A percentile compares a stretch with the other conserved stretches of the same genome.
Conservation (phyloP, 495 filamentous ascomycete genomes). For the Margaritispora aquatica region DNA sequence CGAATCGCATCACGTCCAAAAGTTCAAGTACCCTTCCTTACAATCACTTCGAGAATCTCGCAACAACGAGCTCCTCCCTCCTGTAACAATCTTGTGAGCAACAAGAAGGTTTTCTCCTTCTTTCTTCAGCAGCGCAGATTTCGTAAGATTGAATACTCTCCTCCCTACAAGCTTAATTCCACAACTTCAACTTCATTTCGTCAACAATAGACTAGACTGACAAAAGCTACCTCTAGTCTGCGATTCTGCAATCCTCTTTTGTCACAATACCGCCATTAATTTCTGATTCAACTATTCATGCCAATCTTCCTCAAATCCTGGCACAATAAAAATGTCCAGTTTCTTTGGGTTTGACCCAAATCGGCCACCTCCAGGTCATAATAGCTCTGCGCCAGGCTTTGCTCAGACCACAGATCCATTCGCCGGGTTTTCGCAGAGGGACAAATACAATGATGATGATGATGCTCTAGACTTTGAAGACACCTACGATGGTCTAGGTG, state of each 20-base stretch:
- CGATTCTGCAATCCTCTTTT: background rate
- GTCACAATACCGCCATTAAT: too few relatives aligned
- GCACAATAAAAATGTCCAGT: slow-evolving; percentile 36
- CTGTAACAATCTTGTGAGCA: background rate
- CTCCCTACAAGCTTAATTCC: background rate
- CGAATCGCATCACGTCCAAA: background rate
- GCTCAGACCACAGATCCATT: slow-evolving; percentile 83
- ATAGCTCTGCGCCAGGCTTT: slow-evolving; percentile 59
- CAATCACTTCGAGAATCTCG: too few relatives aligned
- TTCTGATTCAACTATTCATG: too few relatives aligned
- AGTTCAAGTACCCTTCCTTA: background rate
- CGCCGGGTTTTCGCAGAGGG: slow-evolving; percentile 59
- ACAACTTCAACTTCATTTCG: slow-evolving; percentile 3
- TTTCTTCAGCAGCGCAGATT: background rate
- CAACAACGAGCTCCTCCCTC: background rate
- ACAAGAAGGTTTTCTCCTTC: background rate
- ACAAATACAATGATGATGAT: slow-evolving; percentile 67
- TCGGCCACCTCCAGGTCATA: slow-evolving; percentile 52
- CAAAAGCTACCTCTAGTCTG: background rate
- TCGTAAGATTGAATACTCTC: background rate
- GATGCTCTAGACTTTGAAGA: slow-evolving; percentile 84
- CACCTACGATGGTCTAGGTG: slow-evolving; percentile 93
- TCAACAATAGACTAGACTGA: background rate
- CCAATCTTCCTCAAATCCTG: background rate
- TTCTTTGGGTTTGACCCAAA: slow-evolving; percentile 84